A percentile compares a stretch with the other conserved stretches of the same genome.
phyloP scores from a whole-genome alignment of 768 basidiomycete species.

The Macrolepiota dolichaula region DNA sequence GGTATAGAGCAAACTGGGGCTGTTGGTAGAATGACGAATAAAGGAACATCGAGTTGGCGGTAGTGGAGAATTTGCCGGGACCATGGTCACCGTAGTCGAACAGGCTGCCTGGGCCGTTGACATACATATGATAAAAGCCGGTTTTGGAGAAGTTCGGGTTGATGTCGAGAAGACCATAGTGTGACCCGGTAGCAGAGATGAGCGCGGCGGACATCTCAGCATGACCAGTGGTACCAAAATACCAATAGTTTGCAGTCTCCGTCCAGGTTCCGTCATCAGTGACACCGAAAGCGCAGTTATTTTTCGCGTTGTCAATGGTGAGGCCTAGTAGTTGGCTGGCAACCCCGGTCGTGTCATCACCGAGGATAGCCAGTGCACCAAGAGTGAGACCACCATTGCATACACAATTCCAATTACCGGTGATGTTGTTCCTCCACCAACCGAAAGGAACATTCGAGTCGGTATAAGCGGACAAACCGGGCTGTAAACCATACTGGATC shows the following conservation, averaged over 20 bases:
- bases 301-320: slow-evolving; percentile 70
- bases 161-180: slow-evolving; percentile 64
- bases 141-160: slow-evolving; percentile 76
- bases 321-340: slow-evolving; percentile 63
- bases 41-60: slow-evolving; percentile 84
- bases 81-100: slow-evolving; percentile 86
- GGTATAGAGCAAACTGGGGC: slow-evolving; percentile 77
- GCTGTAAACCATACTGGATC: slow-evolving; percentile 72
- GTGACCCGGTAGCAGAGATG: slow-evolving; percentile 79
- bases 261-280: slow-evolving; percentile 84
- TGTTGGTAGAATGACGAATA: slow-evolving; percentile 67
- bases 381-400: slow-evolving; percentile 90
- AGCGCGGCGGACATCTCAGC: slow-evolving; percentile 88
- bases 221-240: slow-evolving; percentile 88
- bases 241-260: slow-evolving; percentile 95
- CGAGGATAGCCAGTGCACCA: slow-evolving; percentile 86
- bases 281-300: slow-evolving; percentile 67
- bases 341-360: slow-evolving; percentile 73
- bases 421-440: slow-evolving; percentile 76
- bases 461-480: slow-evolving; percentile 56
- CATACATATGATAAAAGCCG: slow-evolving; percentile 88
- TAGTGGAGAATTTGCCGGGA: slow-evolving; percentile 93
- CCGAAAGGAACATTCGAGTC: slow-evolving; percentile 40
- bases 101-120: slow-evolving; percentile 76
- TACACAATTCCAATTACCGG: slow-evolving; percentile 98